Conservation (phyloP, 164 flowering plant species). For the Vitis labrusca region DNA sequence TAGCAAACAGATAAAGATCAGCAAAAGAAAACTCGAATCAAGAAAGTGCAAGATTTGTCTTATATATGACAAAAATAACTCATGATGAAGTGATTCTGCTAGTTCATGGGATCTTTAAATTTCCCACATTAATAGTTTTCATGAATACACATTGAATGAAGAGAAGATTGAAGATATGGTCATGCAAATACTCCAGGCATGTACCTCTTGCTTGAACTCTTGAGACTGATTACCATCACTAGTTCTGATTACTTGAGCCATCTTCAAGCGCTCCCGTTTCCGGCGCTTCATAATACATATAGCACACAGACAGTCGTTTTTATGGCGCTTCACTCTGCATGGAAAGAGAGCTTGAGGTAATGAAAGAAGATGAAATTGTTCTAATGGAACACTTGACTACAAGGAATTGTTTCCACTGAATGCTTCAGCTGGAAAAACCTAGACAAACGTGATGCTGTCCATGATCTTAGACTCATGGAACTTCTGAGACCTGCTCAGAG, state of each 20-base stretch:
- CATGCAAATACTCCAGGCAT: neutral
- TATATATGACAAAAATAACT: too few relatives aligned
- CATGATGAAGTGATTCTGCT: neutral
- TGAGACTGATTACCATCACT: constrained; percentile 37
- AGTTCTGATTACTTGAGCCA: constrained; percentile 35
- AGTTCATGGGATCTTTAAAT: neutral
- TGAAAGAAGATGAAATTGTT: neutral
- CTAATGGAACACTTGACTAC: neutral
- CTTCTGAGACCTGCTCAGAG: too few relatives aligned
- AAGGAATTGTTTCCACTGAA: neutral
- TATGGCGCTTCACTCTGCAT: constrained; percentile 75
- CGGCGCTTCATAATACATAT: constrained; percentile 90
- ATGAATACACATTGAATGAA: too few relatives aligned
- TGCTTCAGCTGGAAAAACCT: too few relatives aligned
- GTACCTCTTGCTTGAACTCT: constrained; percentile 67
- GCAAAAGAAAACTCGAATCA: too few relatives aligned
- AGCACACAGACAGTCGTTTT: constrained; percentile 87
- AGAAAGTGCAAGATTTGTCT: too few relatives aligned
- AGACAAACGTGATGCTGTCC: too few relatives aligned
- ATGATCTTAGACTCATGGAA: too few relatives aligned
- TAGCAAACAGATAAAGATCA: too few relatives aligned
- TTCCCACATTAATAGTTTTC: too few relatives aligned
- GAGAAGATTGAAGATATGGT: neutral
- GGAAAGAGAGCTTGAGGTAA: neutral
- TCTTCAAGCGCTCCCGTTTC: constrained; percentile 77